Evolutionary conservation across 805 yeast genomes (phyloP).

Genomic region (Ogataea paradorogensis): DNA sequence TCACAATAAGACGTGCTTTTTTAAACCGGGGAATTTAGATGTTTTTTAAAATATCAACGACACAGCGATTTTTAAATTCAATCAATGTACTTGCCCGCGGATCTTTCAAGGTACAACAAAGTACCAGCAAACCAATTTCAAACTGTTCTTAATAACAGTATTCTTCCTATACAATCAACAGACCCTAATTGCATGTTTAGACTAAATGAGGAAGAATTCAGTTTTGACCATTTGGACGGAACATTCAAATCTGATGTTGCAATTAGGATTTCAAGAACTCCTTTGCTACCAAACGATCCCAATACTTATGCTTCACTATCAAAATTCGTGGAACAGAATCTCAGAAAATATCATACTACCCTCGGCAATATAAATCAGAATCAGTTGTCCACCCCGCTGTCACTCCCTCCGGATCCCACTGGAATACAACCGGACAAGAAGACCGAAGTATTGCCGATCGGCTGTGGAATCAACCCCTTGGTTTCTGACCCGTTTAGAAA

Average conservation of each 20-base stretch:
- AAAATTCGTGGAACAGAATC: constrained; percentile 43
- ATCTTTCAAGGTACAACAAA: constrained; percentile 24
- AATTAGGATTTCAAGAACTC: constrained; percentile 36
- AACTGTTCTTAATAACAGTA: constrained; percentile 28
- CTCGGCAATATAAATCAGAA: constrained; percentile 37
- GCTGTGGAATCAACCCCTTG: constrained; percentile 53
- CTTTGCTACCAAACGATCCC: constrained; percentile 40
- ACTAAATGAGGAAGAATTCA: constrained; percentile 30
- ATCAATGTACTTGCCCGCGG: constrained; percentile 34
- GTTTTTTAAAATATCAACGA: not conserved
- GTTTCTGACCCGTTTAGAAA: constrained; percentile 49
- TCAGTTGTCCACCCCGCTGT: constrained; percentile 39
- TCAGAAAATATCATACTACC: constrained; percentile 37
- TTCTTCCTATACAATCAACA: constrained; percentile 33
- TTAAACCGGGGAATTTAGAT: not conserved
- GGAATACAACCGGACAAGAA: constrained; percentile 33
- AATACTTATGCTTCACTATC: constrained; percentile 53
- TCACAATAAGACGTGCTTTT: not conserved
- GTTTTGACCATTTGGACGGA: constrained; percentile 33
- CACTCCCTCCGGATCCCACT: constrained; percentile 31
- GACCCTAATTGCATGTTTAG: constrained; percentile 34
- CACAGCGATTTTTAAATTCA: too few species aligned
- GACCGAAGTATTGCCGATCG: constrained; percentile 40
- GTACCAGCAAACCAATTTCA: constrained; percentile 28
- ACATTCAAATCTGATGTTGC: constrained; percentile 31